Base-by-base conservation (phyloP, 2,329 filamentous ascomycete genomes). In the Aspergillus calidoustus region DNA sequence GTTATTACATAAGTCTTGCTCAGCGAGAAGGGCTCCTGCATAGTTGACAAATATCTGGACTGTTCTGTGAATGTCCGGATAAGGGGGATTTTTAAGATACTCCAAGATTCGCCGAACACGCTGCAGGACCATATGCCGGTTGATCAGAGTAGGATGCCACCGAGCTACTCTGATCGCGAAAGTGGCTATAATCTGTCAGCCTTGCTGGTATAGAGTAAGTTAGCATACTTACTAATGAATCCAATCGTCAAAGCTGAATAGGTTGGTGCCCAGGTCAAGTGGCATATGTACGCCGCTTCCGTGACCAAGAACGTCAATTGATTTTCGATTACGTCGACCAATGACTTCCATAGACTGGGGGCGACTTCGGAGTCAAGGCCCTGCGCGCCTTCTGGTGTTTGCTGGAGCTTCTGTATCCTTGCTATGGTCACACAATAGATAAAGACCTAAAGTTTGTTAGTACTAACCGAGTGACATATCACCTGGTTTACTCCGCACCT, bases 1-100 rank as follows among this genome's bases (percentile, higher is more conserved):
- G n/a, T 50, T 54, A 34, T 25, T 49, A 48, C 48, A 43, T 30
- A 47, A n/a, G 8, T 56, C 54, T 9, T 72, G 69, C 23, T 70
- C 72, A 19, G 73, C 70, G 50, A 76, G 71, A 25, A 76, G 63
- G 8, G 73, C 73, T 19, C 74, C 68, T 38, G 71, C 74, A 43
- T 76, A 76, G 58, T 74, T 75, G 46, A 74, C 72, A 50, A 76
- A 76, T 54, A 76, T 74, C 28, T 74, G 76, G 28, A 76, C 74
- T 4, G 74, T 76, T 30, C 74, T 71, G 59, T 76, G 74, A n/a
- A 76, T 75, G 31, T 76, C 74, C n/a, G 74, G 74, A 52, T 76
- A 76, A 0, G 74, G 74, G 17, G 74, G 74, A 38, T 74, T 72
- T 51, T 74, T 76, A 19, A 76, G 62, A 54, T 75, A 74, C 47